Percentiles rank a stretch among this genome's conserved stretches.
Evolutionary conservation across 495 filamentous ascomycete genomes (phyloP).

Genomic region (Venustampulla echinocandica): DNA sequence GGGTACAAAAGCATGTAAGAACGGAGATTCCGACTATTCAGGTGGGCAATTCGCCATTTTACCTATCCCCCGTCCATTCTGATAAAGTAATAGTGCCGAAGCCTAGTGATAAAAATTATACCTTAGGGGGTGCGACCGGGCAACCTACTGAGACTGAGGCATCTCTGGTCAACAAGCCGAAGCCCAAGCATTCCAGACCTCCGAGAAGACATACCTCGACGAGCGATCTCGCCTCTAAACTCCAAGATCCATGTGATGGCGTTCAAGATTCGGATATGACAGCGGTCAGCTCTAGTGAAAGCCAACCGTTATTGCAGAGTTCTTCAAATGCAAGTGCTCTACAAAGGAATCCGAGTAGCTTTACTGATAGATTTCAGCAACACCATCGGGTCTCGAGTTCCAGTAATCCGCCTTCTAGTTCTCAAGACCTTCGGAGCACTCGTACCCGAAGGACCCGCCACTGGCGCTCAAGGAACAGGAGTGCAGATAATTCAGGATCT

Average conservation of each 20-base stretch:
- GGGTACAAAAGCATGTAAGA: slow-evolving; percentile 12
- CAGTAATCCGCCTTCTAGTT: slow-evolving; percentile 15
- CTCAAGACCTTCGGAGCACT: slow-evolving; percentile 6
- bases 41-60: not conserved
- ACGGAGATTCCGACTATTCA: not conserved
- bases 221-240: slow-evolving; percentile 16
- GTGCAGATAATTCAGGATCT: slow-evolving; percentile 2
- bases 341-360: not conserved
- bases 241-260: slow-evolving; percentile 13
- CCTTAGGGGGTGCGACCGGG: not conserved
- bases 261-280: slow-evolving; percentile 14
- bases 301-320: slow-evolving; percentile 3
- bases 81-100: not conserved
- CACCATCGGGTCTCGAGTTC: slow-evolving; percentile 19
- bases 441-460: slow-evolving; percentile 13
- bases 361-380: slow-evolving; percentile 3
- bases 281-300: slow-evolving; percentile 10
- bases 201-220: slow-evolving; percentile 13
- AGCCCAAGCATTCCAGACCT: slow-evolving; percentile 9
- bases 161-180: slow-evolving; percentile 7
- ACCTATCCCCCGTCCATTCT: not conserved
- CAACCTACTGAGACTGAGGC: not conserved
- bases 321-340: not conserved
- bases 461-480: slow-evolving; percentile 20
- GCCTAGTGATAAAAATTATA: not conserved